Percentiles rank a stretch among this genome's conserved stretches.
phyloP scores from a whole-genome alignment of 805 yeast species.

The Ogataea zsoltii region DNA sequence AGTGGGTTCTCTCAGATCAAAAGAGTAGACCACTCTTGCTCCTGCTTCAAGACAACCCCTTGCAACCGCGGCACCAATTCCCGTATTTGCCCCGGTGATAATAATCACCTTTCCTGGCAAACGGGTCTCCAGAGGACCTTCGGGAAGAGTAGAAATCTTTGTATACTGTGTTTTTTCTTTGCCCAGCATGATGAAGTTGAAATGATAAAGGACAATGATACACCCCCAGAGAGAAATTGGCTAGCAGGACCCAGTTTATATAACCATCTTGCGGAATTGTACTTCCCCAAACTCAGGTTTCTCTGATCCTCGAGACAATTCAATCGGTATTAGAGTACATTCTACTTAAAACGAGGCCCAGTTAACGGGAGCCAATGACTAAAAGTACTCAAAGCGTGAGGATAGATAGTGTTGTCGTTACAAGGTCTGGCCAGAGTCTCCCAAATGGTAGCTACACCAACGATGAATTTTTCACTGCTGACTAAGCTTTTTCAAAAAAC shows the following conservation, averaged over 20 bases:
- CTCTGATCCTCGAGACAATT: no score
- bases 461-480: no score
- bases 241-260: background rate
- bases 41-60: conserved; percentile 15
- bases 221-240: no score
- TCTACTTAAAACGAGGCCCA: no score
- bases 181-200: conserved; percentile 9
- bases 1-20: conserved; percentile 14
- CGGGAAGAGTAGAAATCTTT: conserved; percentile 7
- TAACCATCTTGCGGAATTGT: background rate
- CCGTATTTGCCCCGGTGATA: conserved; percentile 17
- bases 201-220: no score
- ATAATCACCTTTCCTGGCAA: conserved; percentile 14
- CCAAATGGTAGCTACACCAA: no score
- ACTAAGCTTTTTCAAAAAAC: no score
- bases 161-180: conserved; percentile 12
- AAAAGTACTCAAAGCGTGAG: no score
- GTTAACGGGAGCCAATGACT: no score
- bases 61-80: conserved; percentile 19
- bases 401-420: no score
- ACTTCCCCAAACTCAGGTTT: background rate
- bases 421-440: no score
- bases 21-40: conserved; percentile 13
- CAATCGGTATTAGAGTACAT: no score
- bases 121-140: conserved; percentile 11